Evolutionary conservation across 2,329 filamentous ascomycete species (phyloP), one percentile per base, ranked within the genome.

Genomic region (Geoglossum cookeanum): DNA sequence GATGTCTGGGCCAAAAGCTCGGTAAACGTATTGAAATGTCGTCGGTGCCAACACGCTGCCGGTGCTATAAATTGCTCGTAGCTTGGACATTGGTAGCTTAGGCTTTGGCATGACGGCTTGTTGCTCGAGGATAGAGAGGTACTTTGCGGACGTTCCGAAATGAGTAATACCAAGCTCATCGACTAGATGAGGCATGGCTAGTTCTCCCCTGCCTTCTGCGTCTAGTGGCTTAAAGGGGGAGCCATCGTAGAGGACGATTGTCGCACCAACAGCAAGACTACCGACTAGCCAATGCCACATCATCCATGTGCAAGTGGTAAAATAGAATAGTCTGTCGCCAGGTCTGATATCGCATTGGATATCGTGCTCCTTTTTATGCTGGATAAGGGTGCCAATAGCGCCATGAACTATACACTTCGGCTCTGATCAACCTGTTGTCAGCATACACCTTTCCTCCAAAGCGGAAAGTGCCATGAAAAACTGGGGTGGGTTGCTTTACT

Each of bases 251-350:
- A 97, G 76, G 22, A 97, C 77, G 11, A 97, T 74, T 0, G 87
- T 91, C 9, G 86, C 79, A 56, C 91, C 91, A 33, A 81, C 83
- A 8, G 90, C 86, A 3, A 97, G 80, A 4, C 84, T 87, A 0
- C 87, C 91, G 22, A 96, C 79, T 45, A 90, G 83, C 90, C 91
- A 97, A 68, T 97, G 91, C 89, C 90, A 96, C 91, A 97, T 97
- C 90, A 98, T 97, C 92, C 90, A 96, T 0, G 88, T 94, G 9
- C 85, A 89, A 3, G 90, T 96, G 0, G 89, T 95, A 72, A 90
- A 96, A 72, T 96, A 96, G 69, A 96, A 86, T 65, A 96, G 76
- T 22, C 84, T 78, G 47, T 89, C 87, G 1, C 75, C 73, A 0
- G 83, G 77, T 7, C 77, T 75, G 61, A 98, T 81, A 27, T 89